phyloP scores from a whole-genome alignment of 192 early-diverging fungal species.

The Rhizophlyctis rosea region DNA sequence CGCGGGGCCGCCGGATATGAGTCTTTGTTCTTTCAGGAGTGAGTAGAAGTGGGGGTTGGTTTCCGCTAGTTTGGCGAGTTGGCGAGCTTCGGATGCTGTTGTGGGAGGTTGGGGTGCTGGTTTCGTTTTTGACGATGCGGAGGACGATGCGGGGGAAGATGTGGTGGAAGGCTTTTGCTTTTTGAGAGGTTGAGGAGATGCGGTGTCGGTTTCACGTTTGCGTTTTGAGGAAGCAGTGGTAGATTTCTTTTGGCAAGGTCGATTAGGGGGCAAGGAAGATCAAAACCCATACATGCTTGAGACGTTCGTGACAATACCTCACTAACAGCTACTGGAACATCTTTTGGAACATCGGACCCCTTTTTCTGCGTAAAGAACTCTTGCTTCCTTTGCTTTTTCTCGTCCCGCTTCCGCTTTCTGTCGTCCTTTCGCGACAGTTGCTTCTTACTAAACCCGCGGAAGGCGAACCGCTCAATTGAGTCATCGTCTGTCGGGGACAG shows the following conservation, averaged over 20 bases:
- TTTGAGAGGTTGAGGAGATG: not conserved
- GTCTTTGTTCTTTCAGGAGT: slow-evolving; percentile 16
- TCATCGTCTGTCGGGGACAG: too few species aligned
- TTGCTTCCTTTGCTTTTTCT: slow-evolving; percentile 28
- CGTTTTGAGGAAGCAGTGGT: not conserved
- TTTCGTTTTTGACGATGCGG: not conserved
- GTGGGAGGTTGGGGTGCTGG: not conserved
- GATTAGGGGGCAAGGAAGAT: too few species aligned
- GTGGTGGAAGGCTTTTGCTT: not conserved
- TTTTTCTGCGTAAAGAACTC: slow-evolving; percentile 17
- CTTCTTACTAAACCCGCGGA: slow-evolving; percentile 26
- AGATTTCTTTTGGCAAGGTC: not conserved
- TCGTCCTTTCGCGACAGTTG: slow-evolving; percentile 27
- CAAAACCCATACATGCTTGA: not conserved
- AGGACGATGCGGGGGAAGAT: not conserved
- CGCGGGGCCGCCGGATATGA: slow-evolving; percentile 8
- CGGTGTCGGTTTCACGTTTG: not conserved
- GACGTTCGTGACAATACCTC: too few species aligned
- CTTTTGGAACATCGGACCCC: not conserved
- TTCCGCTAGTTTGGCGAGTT: slow-evolving; percentile 18
- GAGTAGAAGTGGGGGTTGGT: slow-evolving; percentile 30
- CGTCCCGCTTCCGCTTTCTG: slow-evolving; percentile 26
- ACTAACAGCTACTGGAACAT: too few species aligned
- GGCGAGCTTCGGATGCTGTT: slow-evolving; percentile 20
- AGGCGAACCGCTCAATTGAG: slow-evolving; percentile 22